Base-by-base conservation (phyloP, 345 rosid genomes). In the Carallia brachiata region DNA sequence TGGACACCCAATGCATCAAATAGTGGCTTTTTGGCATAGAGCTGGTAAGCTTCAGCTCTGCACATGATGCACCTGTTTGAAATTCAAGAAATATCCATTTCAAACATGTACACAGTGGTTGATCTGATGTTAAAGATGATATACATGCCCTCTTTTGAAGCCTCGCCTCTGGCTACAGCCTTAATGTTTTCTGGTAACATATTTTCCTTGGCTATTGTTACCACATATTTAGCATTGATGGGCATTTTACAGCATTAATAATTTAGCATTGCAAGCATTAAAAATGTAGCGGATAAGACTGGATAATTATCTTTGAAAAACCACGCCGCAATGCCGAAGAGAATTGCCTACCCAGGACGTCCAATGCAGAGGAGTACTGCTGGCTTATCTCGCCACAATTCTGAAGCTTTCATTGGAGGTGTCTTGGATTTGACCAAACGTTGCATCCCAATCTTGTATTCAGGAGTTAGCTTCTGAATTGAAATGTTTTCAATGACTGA, bases 21-120 rank as follows among this genome's bases (percentile, higher is more conserved):
- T 63, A 87, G 67, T 39, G 91, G 86, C 47, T 85, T 87, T 66
- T 80, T 85, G 7, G 84, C 79, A 67, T 84, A 89, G 47, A 84
- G 83, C 69, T 83, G 89, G 75, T 87, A 80, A 36, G 89, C 91
- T 80, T 87, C 94, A n/a, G 89, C 91, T 82, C 91, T 69, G 80
- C 94, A 87, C 91, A 84, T 89, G 73, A 87, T 84, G 73, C 91
- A 87, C 77, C 91, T 89, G 80, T 76, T 75, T 67, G 55, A 71
- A 69, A 67, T 62, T 66, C 65, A 67, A 18, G 61, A 71, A 58
- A 39, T 36, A 30, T 56, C 34, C 12, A 69, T 40, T 52, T 65
- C 36, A 65, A 54, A 27, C 10, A 55, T 10, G 63, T 66, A 54
- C 32, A 44, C 28, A 23, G 13, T 12, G 13, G 31, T 32, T 27